Evolutionary conservation across 2,329 filamentous ascomycete genomes (phyloP).

Genomic region (Emergomyces orientalis): DNA sequence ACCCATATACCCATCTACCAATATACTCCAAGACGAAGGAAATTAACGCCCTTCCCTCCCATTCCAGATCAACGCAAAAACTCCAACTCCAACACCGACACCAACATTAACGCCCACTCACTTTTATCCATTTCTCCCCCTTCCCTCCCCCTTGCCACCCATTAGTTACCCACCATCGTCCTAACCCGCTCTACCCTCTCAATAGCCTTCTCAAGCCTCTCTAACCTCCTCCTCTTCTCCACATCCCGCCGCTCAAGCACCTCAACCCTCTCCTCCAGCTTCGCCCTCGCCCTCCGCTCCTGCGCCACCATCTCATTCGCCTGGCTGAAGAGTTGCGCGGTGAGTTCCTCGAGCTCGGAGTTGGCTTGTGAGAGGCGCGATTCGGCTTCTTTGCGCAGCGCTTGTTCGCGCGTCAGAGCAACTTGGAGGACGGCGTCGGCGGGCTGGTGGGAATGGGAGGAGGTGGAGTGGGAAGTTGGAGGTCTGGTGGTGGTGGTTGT

Average conservation of each 20-base stretch:
- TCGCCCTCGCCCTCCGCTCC: conserved; percentile 50
- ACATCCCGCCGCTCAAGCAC: conserved; percentile 38
- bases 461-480: conserved; percentile 5
- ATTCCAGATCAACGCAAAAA: not conserved
- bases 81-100: not conserved
- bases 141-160: not conserved
- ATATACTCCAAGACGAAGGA: not conserved
- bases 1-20: not conserved
- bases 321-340: conserved; percentile 51
- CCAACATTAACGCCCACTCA: not conserved
- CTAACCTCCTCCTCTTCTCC: conserved; percentile 45
- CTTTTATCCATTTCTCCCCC: not conserved
- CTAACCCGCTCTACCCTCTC: conserved; percentile 50
- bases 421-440: conserved; percentile 38
- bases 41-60: not conserved
- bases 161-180: conserved; percentile 39
- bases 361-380: conserved; percentile 45
- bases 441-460: conserved; percentile 16
- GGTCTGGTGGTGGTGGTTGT: conserved; percentile 11
- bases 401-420: conserved; percentile 46
- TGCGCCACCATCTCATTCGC: conserved; percentile 59
- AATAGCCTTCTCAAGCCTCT: conserved; percentile 48
- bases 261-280: conserved; percentile 40
- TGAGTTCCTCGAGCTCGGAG: conserved; percentile 53
- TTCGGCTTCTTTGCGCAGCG: conserved; percentile 49